These are phyloP conservation scores for Neurospora cerealis DNA, from an alignment of 495 filamentous ascomycete species.

Conservation along the genomic window DNA sequence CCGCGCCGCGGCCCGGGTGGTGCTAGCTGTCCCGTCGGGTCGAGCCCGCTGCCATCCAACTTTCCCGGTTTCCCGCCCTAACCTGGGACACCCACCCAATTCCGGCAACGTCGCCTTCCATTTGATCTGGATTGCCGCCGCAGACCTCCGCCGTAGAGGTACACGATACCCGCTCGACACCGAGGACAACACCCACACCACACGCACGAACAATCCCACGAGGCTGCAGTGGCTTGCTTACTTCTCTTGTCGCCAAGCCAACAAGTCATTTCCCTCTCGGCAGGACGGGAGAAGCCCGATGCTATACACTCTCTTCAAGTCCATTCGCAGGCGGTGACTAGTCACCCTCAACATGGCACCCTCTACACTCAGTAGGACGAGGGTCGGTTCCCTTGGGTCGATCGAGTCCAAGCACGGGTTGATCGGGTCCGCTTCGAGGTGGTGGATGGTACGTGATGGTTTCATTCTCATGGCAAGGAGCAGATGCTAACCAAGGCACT, in stretches of 20 bases:
- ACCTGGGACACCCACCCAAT: background rate
- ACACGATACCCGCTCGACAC: background rate
- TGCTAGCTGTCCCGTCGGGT: background rate
- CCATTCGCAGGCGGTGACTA: conserved; percentile 36
- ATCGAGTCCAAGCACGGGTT: conserved; percentile 9
- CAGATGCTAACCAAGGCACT: too few relatives aligned
- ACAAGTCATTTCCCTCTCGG: background rate
- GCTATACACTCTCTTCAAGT: conserved; percentile 22
- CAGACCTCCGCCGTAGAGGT: background rate
- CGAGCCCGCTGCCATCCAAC: background rate
- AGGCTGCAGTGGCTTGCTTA: background rate
- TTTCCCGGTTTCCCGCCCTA: background rate
- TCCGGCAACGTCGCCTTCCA: background rate
- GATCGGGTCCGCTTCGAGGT: conserved; percentile 34
- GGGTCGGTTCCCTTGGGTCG: conserved; percentile 3
- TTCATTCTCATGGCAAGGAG: background rate
- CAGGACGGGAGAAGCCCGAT: conserved; percentile 3
- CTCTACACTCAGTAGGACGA: conserved; percentile 2
- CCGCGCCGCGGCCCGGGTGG: background rate
- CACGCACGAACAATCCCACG: background rate
- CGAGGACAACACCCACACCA: background rate
- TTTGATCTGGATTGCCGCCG: background rate
- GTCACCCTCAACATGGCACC: conserved; percentile 23
- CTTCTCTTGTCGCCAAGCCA: background rate
- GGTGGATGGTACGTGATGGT: conserved; percentile 34